Evolutionary conservation across 1,284 basidiomycete species (phyloP).

Genomic region (Cutaneotrichosporon mucoides): DNA sequence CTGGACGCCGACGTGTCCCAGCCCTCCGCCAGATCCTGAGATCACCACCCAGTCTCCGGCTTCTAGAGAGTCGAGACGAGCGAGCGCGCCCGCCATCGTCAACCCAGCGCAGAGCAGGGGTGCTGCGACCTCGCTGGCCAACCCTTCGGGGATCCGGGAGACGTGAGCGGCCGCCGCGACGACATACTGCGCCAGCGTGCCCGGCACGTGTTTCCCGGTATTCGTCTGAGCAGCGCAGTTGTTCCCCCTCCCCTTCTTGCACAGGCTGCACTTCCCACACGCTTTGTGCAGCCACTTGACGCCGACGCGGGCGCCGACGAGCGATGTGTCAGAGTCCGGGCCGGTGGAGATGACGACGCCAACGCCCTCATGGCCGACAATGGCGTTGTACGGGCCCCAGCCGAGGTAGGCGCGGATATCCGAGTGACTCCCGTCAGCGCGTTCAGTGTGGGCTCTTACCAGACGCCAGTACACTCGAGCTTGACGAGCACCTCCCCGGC

Average conservation of each 20-base stretch:
- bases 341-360: constrained; percentile 69
- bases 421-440: constrained; percentile 52
- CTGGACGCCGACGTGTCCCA: constrained; percentile 59
- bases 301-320: constrained; percentile 53
- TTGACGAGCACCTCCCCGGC: constrained; percentile 5
- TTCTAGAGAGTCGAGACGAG: constrained; percentile 19
- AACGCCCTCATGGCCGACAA: constrained; percentile 60
- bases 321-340: constrained; percentile 46
- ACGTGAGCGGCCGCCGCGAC: constrained; percentile 60
- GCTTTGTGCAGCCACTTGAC: constrained; percentile 70
- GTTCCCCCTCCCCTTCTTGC: constrained; percentile 56
- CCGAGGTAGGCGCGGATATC: constrained; percentile 59
- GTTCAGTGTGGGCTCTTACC: constrained; percentile 2
- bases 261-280: constrained; percentile 68
- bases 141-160: constrained; percentile 65
- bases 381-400: constrained; percentile 24
- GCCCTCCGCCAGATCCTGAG: constrained; percentile 51
- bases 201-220: constrained; percentile 61
- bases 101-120: constrained; percentile 71
- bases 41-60: constrained; percentile 76
- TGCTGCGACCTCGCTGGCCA: constrained; percentile 71
- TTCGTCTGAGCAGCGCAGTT: constrained; percentile 65
- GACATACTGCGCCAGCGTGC: constrained; percentile 52
- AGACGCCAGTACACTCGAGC: constrained; percentile 55
- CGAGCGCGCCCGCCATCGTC: constrained; percentile 40